phyloP scores from a whole-genome alignment of 495 filamentous ascomycete genomes.

The Hypoxylon trugodes region DNA sequence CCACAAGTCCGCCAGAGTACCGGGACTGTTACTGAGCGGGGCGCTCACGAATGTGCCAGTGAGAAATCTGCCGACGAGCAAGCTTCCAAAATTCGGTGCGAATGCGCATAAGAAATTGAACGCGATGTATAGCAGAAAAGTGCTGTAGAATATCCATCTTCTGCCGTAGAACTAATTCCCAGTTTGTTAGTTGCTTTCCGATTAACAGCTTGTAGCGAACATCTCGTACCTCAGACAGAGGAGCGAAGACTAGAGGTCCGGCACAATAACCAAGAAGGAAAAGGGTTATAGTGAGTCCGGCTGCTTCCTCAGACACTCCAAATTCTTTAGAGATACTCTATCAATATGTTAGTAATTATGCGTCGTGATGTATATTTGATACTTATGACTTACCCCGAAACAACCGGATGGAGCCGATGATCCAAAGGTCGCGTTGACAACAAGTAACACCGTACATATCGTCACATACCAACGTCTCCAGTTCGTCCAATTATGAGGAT shows the following conservation, averaged over 20 bases:
- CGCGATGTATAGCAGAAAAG: constrained; percentile 53
- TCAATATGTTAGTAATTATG: neutral
- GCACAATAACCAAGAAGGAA: constrained; percentile 62
- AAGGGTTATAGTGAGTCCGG: constrained; percentile 59
- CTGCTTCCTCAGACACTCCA: constrained; percentile 51
- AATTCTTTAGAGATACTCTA: constrained; percentile 54
- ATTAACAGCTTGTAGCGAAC: neutral
- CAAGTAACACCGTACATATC: constrained; percentile 52
- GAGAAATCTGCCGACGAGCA: constrained; percentile 61
- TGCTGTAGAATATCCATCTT: constrained; percentile 56
- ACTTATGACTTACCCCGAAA: constrained; percentile 39
- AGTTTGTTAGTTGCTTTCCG: neutral
- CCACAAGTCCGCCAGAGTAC: constrained; percentile 64
- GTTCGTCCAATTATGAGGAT: constrained; percentile 62
- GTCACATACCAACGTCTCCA: constrained; percentile 56
- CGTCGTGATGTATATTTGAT: neutral
- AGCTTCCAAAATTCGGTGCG: constrained; percentile 56
- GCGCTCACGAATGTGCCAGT: constrained; percentile 61
- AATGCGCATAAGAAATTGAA: constrained; percentile 64
- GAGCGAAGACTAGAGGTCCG: constrained; percentile 61
- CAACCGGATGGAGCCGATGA: constrained; percentile 61
- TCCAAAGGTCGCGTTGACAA: constrained; percentile 64
- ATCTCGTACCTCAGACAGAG: constrained; percentile 53
- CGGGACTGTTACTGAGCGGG: constrained; percentile 58
- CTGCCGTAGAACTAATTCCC: constrained; percentile 55